Percentiles rank a stretch among this genome's conserved stretches.
These are phyloP conservation scores for Syncephalis plumigaleata DNA, from an alignment of 371 early-diverging fungal species.

Conservation along the genomic window DNA sequence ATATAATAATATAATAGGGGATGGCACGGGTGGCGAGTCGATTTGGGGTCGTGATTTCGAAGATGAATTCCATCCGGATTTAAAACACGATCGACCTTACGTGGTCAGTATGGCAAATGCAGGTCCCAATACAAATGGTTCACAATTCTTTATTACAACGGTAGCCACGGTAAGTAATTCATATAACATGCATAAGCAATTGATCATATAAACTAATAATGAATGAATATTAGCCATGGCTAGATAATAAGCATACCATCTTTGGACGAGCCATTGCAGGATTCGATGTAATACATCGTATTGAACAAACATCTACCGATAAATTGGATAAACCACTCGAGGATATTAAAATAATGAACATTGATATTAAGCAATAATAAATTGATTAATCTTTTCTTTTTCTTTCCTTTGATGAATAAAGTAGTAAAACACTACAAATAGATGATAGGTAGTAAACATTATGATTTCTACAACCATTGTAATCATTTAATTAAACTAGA, in stretches of 20 bases:
- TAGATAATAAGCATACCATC: slow-evolving; percentile 93
- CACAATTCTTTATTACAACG: slow-evolving; percentile 98
- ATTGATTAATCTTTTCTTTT: too few relatives aligned
- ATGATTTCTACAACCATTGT: too few relatives aligned
- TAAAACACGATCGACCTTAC: slow-evolving; percentile 77
- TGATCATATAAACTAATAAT: background rate
- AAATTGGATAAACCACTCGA: slow-evolving; percentile 68
- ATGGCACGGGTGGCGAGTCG: slow-evolving; percentile 94
- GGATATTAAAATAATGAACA: slow-evolving; percentile 47
- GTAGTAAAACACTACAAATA: too few relatives aligned
- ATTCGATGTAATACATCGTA: slow-evolving; percentile 79
- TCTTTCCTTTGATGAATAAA: too few relatives aligned
- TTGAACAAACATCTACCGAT: slow-evolving; percentile 59
- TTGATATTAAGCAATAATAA: slow-evolving; percentile 23
- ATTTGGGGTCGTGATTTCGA: slow-evolving; percentile 91
- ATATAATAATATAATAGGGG: slow-evolving; percentile 14
- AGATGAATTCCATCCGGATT: slow-evolving; percentile 74
- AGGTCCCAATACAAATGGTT: slow-evolving; percentile 84
- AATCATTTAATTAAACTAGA: too few relatives aligned
- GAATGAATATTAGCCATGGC: slow-evolving; percentile 66
- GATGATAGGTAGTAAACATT: too few relatives aligned
- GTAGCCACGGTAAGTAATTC: slow-evolving; percentile 45
- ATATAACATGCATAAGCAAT: background rate
- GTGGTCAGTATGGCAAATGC: slow-evolving; percentile 96
- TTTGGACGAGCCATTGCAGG: slow-evolving; percentile 94